A percentile compares a stretch with the other conserved stretches of the same genome.
Evolutionary conservation across 345 rosid species (phyloP).

Genomic region (Moricandia moricandioides): DNA sequence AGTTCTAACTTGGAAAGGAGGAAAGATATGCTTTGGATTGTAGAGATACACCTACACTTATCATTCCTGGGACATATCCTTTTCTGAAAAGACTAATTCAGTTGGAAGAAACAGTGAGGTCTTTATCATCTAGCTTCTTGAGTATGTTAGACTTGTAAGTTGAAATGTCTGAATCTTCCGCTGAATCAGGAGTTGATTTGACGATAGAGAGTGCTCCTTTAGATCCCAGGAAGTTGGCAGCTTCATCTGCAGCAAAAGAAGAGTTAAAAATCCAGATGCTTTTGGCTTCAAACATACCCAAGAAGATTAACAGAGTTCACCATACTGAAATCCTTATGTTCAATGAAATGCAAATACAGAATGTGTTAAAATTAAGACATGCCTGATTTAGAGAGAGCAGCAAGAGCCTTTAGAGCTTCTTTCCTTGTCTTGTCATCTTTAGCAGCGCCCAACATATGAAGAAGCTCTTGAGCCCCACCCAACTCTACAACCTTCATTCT

Average conservation of each 20-base stretch:
- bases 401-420: constrained; percentile 79
- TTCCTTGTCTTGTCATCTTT: constrained; percentile 76
- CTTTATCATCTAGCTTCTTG: constrained; percentile 60
- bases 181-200: constrained; percentile 53
- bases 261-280: not conserved
- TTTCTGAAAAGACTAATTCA: not conserved
- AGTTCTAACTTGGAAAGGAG: constrained; percentile 8
- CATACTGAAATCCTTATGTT: not conserved
- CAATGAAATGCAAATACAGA: not conserved
- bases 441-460: constrained; percentile 71
- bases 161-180: constrained; percentile 53
- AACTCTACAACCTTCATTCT: constrained; percentile 88
- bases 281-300: not conserved
- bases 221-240: constrained; percentile 52
- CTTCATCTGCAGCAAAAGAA: constrained; percentile 58
- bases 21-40: constrained; percentile 2
- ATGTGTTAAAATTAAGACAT: not conserved
- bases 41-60: not conserved
- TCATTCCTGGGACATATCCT: not conserved
- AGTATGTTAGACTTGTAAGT: constrained; percentile 56
- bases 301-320: not conserved
- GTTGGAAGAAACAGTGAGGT: constrained; percentile 31
- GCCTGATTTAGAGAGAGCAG: constrained; percentile 71
- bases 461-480: constrained; percentile 83
- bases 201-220: constrained; percentile 59